These are phyloP conservation scores for Botrytis aclada DNA, from an alignment of 2,329 filamentous ascomycete genomes.

Conservation along the genomic window DNA sequence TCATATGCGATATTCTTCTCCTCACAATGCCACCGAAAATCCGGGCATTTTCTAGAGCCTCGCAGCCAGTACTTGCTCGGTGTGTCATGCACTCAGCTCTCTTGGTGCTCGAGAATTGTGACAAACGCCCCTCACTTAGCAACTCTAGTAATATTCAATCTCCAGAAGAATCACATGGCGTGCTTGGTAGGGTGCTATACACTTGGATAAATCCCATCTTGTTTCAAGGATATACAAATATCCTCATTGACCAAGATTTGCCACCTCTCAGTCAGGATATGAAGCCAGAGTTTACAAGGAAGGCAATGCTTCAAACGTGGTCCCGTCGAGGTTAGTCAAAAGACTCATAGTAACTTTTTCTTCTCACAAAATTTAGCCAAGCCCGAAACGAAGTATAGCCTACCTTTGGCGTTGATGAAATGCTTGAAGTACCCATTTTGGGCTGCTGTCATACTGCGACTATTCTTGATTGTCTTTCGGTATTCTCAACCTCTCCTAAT, in stretches of 20 bases:
- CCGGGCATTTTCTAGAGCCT: neutral
- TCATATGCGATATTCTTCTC: neutral
- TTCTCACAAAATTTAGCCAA: conserved; percentile 21
- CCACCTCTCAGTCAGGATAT: conserved; percentile 26
- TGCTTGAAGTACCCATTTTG: conserved; percentile 37
- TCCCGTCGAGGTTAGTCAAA: conserved; percentile 24
- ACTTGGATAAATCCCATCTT: conserved; percentile 31
- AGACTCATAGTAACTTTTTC: neutral
- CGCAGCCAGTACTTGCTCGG: neutral
- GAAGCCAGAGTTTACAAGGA: conserved; percentile 22
- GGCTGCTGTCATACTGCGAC: conserved; percentile 38
- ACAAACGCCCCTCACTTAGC: conserved; percentile 15
- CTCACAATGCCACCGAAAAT: neutral
- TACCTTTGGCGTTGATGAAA: conserved; percentile 37
- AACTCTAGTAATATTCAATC: conserved; percentile 8
- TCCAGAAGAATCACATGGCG: conserved; percentile 24
- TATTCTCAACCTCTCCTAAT: conserved; percentile 45
- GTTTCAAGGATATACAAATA: conserved; percentile 23
- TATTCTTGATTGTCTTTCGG: conserved; percentile 42
- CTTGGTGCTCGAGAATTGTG: conserved; percentile 22
- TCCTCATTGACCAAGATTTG: conserved; percentile 26
- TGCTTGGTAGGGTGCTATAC: conserved; percentile 26
- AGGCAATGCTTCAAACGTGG: conserved; percentile 24
- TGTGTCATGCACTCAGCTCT: conserved; percentile 9
- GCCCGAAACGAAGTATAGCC: conserved; percentile 31